Conservation (phyloP, 2,329 filamentous ascomycete species). For the Fusarium verticillioides region DNA sequence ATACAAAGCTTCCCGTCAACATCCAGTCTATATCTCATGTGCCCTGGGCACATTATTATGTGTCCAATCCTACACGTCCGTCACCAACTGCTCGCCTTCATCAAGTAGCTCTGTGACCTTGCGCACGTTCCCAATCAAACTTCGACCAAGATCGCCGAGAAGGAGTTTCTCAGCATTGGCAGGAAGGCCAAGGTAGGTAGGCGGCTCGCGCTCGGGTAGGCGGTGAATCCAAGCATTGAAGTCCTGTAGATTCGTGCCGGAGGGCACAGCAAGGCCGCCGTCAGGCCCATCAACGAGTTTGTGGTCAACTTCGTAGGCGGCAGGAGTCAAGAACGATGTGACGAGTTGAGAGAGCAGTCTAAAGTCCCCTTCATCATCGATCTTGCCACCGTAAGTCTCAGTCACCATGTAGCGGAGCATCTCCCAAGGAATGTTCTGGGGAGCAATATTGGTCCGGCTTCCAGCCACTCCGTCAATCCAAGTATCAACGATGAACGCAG, state of each 20-base stretch:
- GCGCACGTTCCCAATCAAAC: conserved; percentile 84
- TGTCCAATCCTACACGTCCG: conserved; percentile 59
- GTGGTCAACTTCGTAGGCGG: conserved; percentile 92
- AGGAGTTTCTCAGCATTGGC: conserved; percentile 97
- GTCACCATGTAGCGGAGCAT: conserved; percentile 91
- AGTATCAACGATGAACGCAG: conserved; percentile 91
- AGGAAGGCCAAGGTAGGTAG: conserved; percentile 91
- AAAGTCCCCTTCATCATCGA: conserved; percentile 91
- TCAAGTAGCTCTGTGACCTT: conserved; percentile 89
- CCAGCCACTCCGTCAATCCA: conserved; percentile 89
- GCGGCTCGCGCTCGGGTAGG: conserved; percentile 93
- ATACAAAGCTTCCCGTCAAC: neutral
- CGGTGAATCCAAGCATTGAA: conserved; percentile 93
- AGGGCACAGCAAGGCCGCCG: conserved; percentile 78
- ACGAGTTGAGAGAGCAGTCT: conserved; percentile 78
- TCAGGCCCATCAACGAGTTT: conserved; percentile 78
- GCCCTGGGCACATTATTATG: neutral
- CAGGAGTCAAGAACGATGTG: conserved; percentile 80
- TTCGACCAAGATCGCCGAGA: conserved; percentile 86
- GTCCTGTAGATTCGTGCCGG: conserved; percentile 82
- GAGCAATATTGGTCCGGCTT: conserved; percentile 91
- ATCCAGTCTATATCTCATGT: neutral
- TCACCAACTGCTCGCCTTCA: conserved; percentile 91
- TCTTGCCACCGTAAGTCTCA: conserved; percentile 97
- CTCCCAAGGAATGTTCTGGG: conserved; percentile 94